Evolutionary conservation across 176 grass and related monocot genomes (phyloP), one percentile per base, ranked within the genome.

Genomic region (Eleusine coracana): DNA sequence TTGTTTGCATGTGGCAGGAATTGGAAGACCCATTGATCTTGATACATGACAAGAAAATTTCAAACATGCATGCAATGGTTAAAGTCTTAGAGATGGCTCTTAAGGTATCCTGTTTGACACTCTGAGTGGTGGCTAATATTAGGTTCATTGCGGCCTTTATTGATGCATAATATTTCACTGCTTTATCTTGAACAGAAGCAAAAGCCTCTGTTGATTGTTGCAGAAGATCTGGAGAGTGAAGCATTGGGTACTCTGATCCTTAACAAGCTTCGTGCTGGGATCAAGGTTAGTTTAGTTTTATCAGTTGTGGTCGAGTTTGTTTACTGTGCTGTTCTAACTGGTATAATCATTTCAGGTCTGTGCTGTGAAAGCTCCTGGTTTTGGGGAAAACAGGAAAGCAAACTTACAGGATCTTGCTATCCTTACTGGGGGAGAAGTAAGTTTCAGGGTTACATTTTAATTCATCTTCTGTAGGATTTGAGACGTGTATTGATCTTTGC

Each of bases 201-300:
- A 93, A 96, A 7, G 74, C 89, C 96, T 80, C 77, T 99, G 17
- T 85, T 99, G 45, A 99, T 99, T 88, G 89, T 99, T 83, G 93
- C 96, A 21, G 96, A 99, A 88, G 96, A 99, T 83, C 70, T 99
- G 73, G 96, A 99, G 82, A 99, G 96, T n/a, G 93, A 99, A 80
- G 96, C 96, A 58, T 68, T 99, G 74, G 96, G 93, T 25, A 99
- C 91, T 64, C 73, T 99, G 60, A 99, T 96, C 70, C 48, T 99
- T 58, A 99, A 96, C 85, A 99, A 99, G 89, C 93, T 99, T 90
- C 93, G 93, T 83, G 96, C 96, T 59, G 93, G 96, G 63, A 92
- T 99, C 82, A 99, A 99, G 91, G 96, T 98, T 9, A 66, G 74
- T 64, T 64, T 69, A 46, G 50, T 54, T 74, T 8, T 52, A 27